Evolutionary conservation across 495 filamentous ascomycete genomes (phyloP).

Genomic region (Penicillium cosmopolitanum): DNA sequence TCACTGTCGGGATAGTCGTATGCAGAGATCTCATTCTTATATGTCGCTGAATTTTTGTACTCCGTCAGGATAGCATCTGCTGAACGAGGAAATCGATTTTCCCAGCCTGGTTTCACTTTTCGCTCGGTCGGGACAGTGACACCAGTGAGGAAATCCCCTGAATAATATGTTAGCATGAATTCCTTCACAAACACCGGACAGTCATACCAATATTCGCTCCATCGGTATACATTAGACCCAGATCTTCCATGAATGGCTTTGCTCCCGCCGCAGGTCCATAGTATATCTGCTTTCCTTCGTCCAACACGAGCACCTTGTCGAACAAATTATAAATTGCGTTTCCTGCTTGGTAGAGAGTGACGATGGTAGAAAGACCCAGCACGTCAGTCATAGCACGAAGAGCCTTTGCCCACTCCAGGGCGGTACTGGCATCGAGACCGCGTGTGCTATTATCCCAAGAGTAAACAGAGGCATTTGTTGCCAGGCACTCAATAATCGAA

Average conservation of each 20-base stretch:
- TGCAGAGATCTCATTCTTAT: slow-evolving; percentile 37
- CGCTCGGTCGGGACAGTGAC: slow-evolving; percentile 71
- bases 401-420: slow-evolving; percentile 55
- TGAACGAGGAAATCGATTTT: slow-evolving; percentile 47
- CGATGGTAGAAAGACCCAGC: slow-evolving; percentile 47
- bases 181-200: not conserved
- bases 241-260: slow-evolving; percentile 63
- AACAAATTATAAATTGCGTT: slow-evolving; percentile 64
- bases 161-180: not conserved
- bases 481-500: slow-evolving; percentile 67
- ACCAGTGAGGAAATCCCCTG: slow-evolving; percentile 68
- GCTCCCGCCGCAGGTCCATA: slow-evolving; percentile 62
- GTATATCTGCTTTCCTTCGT: slow-evolving; percentile 65
- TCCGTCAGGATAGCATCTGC: slow-evolving; percentile 39
- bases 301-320: slow-evolving; percentile 70
- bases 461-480: slow-evolving; percentile 59
- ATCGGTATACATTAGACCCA: slow-evolving; percentile 66
- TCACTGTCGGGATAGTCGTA: slow-evolving; percentile 49
- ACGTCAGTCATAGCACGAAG: slow-evolving; percentile 51
- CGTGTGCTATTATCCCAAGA: slow-evolving; percentile 66
- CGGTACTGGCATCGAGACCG: slow-evolving; percentile 64
- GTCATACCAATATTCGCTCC: slow-evolving; percentile 34
- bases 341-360: slow-evolving; percentile 64
- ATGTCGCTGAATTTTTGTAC: slow-evolving; percentile 45
- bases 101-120: slow-evolving; percentile 56